phyloP scores from a whole-genome alignment of 1,139 yeast species.

The Suzukiozyma palmioleophila region DNA sequence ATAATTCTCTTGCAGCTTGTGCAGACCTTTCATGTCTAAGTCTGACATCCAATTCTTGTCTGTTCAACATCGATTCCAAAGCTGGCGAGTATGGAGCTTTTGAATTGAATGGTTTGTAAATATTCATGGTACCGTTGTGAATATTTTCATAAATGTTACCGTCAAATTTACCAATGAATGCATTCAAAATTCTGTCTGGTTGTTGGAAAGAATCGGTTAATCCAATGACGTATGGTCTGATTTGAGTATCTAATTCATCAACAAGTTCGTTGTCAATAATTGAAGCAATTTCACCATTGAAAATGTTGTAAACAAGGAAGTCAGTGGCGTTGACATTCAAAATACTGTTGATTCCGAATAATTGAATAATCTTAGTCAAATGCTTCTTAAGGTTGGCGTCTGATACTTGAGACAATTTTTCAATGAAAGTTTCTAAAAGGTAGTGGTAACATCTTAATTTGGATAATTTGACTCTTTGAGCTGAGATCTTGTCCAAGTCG shows the following conservation, averaged over 20 bases:
- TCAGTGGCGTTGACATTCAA: conserved; percentile 37
- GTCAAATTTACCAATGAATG: conserved; percentile 40
- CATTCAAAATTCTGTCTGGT: conserved; percentile 41
- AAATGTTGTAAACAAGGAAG: conserved; percentile 35
- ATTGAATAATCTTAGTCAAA: conserved; percentile 24
- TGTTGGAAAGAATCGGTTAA: conserved; percentile 48
- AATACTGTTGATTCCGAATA: conserved; percentile 27
- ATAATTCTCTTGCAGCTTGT: conserved; percentile 10
- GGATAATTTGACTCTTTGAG: conserved; percentile 55
- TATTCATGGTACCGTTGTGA: conserved; percentile 32
- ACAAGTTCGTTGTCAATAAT: conserved; percentile 28
- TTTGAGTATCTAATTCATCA: conserved; percentile 31
- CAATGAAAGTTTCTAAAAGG: conserved; percentile 28
- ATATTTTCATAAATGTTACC: conserved; percentile 47
- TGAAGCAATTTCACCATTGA: conserved; percentile 30
- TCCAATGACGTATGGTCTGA: conserved; percentile 44
- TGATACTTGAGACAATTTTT: conserved; percentile 19
- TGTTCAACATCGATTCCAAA: conserved; percentile 34
- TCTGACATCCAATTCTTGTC: conserved; percentile 34
- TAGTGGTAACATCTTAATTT: conserved; percentile 46
- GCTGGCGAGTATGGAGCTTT: conserved; percentile 40
- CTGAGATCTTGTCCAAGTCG: conserved; percentile 48
- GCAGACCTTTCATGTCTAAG: conserved; percentile 34
- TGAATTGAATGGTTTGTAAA: conserved; percentile 31
- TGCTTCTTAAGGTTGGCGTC: conserved; percentile 20